Percentiles rank a stretch among this genome's conserved stretches.
These are phyloP conservation scores for Suhomyces coccinellae DNA, from an alignment of 1,139 yeast genomes.

Conservation along the genomic window DNA sequence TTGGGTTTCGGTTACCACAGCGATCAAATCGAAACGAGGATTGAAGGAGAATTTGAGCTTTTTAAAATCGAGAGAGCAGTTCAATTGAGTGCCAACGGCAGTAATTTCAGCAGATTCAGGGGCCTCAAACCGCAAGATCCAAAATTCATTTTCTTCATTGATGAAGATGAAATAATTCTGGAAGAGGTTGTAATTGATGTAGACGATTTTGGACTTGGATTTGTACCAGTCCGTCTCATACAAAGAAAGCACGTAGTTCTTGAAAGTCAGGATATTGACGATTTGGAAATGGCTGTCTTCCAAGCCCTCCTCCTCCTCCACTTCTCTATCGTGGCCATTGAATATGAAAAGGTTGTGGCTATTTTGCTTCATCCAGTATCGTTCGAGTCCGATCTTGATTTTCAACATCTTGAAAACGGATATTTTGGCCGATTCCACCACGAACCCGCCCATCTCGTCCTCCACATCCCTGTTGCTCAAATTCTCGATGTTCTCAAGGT, in stretches of 20 bases:
- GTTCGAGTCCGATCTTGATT: conserved; percentile 33
- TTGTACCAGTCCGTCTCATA: conserved; percentile 35
- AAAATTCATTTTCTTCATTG: conserved; percentile 31
- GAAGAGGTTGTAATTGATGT: conserved; percentile 28
- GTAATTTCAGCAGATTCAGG: conserved; percentile 5
- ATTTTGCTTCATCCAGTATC: conserved; percentile 42
- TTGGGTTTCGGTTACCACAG: conserved; percentile 15
- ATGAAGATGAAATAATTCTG: conserved; percentile 34
- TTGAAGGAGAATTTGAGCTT: conserved; percentile 21
- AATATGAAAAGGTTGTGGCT: conserved; percentile 40
- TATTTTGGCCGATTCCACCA: conserved; percentile 31
- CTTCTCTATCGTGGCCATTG: conserved; percentile 21
- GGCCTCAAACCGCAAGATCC: conserved; percentile 26
- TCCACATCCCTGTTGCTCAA: conserved; percentile 31
- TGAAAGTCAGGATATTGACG: conserved; percentile 35
- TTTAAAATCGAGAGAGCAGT: not conserved
- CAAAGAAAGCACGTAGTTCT: conserved; percentile 31
- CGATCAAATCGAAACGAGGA: conserved; percentile 28
- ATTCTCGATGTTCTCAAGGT: conserved; percentile 43
- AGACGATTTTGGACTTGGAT: conserved; percentile 20
- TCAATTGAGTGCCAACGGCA: conserved; percentile 7
- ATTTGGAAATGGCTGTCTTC: conserved; percentile 28
- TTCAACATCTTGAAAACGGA: conserved; percentile 37
- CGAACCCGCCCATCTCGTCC: conserved; percentile 31
- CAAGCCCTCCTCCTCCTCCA: conserved; percentile 7